Percentiles rank a stretch among this genome's conserved stretches.
Conservation (phyloP, 257 asterid genomes). For the Solanum arcanum region DNA sequence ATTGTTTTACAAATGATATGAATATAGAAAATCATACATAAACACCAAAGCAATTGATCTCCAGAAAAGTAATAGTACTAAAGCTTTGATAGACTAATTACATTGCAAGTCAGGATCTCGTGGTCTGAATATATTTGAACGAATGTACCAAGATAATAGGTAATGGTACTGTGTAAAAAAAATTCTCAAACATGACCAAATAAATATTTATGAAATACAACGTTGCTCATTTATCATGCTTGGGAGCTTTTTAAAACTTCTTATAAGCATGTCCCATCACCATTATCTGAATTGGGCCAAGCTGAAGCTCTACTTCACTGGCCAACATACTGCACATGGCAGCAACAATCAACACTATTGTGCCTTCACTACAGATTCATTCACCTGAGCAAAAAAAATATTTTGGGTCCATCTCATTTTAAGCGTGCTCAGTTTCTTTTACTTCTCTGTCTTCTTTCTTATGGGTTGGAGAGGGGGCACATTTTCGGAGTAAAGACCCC, state of each 20-base stretch:
- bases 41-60: background rate
- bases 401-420: background rate
- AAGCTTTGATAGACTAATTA: background rate
- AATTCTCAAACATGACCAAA: background rate
- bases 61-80: background rate
- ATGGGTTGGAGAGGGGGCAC: background rate
- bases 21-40: background rate
- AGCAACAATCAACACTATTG: background rate
- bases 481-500: background rate
- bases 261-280: background rate
- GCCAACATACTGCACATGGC: background rate
- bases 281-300: background rate
- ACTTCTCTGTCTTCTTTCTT: background rate
- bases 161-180: background rate
- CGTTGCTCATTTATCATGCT: background rate
- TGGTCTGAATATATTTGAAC: background rate
- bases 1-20: background rate
- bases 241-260: background rate
- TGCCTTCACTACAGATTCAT: background rate
- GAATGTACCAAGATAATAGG: background rate
- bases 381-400: background rate
- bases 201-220: background rate
- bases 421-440: background rate
- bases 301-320: background rate
- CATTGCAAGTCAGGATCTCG: background rate